These are phyloP conservation scores for Tuber calosporum DNA, from an alignment of 495 filamentous ascomycete genomes.

Conservation along the genomic window DNA sequence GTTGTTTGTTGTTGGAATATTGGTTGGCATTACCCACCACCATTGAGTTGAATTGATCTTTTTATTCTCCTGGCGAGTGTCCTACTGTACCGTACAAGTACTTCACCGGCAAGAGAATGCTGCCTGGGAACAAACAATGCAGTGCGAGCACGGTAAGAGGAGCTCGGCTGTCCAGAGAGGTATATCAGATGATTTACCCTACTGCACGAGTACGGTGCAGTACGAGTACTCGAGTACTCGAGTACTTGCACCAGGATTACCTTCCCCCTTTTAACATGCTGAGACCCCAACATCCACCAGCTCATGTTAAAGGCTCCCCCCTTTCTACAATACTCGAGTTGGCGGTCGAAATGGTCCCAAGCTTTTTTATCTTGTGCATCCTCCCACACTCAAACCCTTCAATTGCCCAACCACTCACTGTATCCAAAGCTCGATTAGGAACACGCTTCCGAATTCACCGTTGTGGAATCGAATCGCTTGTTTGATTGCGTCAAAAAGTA, in stretches of 20 bases:
- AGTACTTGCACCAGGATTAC: slow-evolving; percentile 16
- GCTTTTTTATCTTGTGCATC: background rate
- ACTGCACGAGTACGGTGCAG: too few species aligned
- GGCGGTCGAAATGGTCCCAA: background rate
- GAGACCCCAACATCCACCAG: slow-evolving; percentile 34
- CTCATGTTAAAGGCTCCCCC: background rate
- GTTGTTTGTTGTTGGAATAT: background rate
- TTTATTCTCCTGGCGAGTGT: background rate
- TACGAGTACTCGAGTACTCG: too few species aligned
- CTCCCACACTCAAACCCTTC: background rate
- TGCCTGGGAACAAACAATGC: background rate
- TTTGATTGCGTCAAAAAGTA: background rate
- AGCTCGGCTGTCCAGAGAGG: too few species aligned
- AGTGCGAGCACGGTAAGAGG: too few species aligned
- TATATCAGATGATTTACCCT: too few species aligned
- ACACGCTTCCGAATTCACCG: background rate
- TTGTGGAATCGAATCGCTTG: background rate
- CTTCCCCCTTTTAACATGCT: slow-evolving; percentile 32
- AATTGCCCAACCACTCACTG: background rate
- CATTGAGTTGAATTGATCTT: background rate
- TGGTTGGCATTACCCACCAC: background rate
- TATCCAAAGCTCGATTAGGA: background rate
- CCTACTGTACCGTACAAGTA: too few species aligned
- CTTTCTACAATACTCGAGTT: background rate
- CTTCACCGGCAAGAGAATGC: too few species aligned